Percentiles rank a stretch among this genome's conserved stretches.
Evolutionary conservation across 768 basidiomycete genomes (phyloP).

Genomic region (Leccinum incarnatum): DNA sequence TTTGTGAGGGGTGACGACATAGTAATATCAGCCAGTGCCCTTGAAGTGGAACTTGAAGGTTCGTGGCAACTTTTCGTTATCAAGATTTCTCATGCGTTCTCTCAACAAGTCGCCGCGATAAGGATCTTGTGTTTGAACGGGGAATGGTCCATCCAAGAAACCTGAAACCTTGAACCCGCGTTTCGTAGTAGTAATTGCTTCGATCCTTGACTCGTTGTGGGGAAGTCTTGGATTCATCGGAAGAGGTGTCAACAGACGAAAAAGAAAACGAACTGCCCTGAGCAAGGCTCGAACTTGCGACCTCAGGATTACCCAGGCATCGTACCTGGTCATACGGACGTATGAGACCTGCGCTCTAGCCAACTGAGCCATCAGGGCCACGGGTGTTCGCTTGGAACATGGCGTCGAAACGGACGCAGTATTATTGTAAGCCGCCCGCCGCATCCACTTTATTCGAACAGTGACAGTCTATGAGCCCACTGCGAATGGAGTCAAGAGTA

Average conservation of each 20-base stretch:
- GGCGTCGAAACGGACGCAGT: not conserved
- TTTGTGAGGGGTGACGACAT: not conserved
- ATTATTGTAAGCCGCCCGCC: no score
- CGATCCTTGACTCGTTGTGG: not conserved
- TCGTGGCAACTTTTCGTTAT: not conserved
- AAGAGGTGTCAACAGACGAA: not conserved
- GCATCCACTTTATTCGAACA: no score
- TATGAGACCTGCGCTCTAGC: slow-evolving; percentile 58
- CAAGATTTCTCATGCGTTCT: not conserved
- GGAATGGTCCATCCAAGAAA: not conserved
- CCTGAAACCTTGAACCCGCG: not conserved
- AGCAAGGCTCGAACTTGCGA: slow-evolving; percentile 62
- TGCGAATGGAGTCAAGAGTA: not conserved
- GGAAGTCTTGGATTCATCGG: no score
- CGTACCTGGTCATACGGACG: slow-evolving; percentile 30
- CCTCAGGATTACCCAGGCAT: slow-evolving; percentile 47
- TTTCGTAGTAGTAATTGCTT: not conserved
- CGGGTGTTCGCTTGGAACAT: not conserved
- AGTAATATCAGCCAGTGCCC: not conserved
- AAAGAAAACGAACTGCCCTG: slow-evolving; percentile 37
- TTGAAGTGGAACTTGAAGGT: not conserved
- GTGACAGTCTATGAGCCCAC: no score
- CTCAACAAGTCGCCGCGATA: not conserved
- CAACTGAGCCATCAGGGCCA: slow-evolving; percentile 53
- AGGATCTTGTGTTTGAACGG: not conserved